phyloP scores from a whole-genome alignment of 345 rosid species.

The Ailanthus altissimus region DNA sequence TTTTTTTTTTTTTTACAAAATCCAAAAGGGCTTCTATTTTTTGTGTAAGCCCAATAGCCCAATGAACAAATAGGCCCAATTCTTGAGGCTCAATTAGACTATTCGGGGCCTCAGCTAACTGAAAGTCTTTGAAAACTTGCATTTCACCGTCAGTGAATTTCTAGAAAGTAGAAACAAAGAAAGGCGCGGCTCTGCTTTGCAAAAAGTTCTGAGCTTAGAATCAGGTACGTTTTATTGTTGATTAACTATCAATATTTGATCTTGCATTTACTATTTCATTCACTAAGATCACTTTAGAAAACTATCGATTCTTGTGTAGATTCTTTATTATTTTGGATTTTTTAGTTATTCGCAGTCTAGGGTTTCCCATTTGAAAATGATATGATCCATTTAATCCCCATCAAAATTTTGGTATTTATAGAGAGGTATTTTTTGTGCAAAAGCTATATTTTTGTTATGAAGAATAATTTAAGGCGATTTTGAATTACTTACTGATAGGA shows the following conservation, averaged over 20 bases:
- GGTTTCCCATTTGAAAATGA: conserved; percentile 8
- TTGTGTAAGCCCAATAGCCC: background rate
- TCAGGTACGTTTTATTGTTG: background rate
- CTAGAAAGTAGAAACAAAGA: background rate
- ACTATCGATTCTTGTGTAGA: background rate
- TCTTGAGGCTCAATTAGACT: background rate
- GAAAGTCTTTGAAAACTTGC: no score
- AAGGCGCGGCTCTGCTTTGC: background rate
- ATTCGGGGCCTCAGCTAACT: background rate
- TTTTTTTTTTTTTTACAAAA: no score
- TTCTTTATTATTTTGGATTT: background rate
- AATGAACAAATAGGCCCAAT: background rate
- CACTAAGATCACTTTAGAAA: background rate
- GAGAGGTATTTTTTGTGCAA: background rate
- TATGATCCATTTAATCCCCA: background rate
- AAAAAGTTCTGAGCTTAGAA: background rate
- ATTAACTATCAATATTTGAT: background rate
- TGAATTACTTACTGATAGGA: background rate
- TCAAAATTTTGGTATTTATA: background rate
- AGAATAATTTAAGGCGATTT: background rate
- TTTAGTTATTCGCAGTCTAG: background rate
- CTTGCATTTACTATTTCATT: background rate
- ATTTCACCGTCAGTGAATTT: background rate
- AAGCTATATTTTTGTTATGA: background rate
- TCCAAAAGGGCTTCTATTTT: no score